A percentile compares a stretch with the other conserved stretches of the same genome.
phyloP scores from a whole-genome alignment of 2,329 filamentous ascomycete genomes.

The Esteya vermicola region DNA sequence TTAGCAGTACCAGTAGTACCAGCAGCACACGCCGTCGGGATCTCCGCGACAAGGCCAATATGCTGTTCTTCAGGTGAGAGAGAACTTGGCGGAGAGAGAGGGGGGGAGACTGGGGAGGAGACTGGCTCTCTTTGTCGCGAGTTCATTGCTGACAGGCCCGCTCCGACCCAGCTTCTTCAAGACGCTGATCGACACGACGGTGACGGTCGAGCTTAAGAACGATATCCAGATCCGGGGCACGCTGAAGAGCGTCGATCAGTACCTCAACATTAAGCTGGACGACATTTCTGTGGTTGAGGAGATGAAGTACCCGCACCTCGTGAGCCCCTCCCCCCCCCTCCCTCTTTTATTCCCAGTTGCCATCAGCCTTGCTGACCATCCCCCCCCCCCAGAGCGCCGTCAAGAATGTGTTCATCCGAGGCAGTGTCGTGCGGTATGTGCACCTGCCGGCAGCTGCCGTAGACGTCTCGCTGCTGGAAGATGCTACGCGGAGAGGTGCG shows the following conservation, averaged over 20 bases:
- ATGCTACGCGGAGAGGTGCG: slow-evolving; percentile 73
- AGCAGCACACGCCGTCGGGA: too few species aligned
- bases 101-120: background rate
- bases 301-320: slow-evolving; percentile 86
- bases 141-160: background rate
- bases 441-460: slow-evolving; percentile 72
- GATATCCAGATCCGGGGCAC: slow-evolving; percentile 94
- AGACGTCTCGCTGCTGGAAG: slow-evolving; percentile 75
- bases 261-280: slow-evolving; percentile 97
- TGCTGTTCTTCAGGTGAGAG: slow-evolving; percentile 16
- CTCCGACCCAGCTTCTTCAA: slow-evolving; percentile 97
- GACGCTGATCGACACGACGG: slow-evolving; percentile 91
- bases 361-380: background rate
- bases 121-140: too few species aligned
- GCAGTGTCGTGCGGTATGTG: slow-evolving; percentile 85
- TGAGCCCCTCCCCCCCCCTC: slow-evolving; percentile 21
- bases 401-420: slow-evolving; percentile 92
- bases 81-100: background rate
- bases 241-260: slow-evolving; percentile 95
- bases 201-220: slow-evolving; percentile 98
- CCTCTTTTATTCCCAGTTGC: background rate
- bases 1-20: too few species aligned
- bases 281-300: slow-evolving; percentile 89
- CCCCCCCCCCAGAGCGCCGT: slow-evolving; percentile 46
- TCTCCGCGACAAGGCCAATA: too few species aligned